Base-by-base conservation (phyloP, 106 monocot genomes). In the Posidonia australis region DNA sequence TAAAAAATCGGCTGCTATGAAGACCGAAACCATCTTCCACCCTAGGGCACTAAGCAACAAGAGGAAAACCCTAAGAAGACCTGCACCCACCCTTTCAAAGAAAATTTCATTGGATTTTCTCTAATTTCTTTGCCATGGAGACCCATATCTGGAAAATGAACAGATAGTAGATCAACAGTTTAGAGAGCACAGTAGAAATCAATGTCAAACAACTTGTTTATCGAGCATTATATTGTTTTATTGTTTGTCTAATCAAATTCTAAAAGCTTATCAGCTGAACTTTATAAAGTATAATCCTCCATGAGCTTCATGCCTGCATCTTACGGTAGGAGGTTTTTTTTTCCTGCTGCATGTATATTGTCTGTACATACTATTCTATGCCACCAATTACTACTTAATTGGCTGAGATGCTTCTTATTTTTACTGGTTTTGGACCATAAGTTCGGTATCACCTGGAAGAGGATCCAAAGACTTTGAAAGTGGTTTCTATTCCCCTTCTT, bases 371-470 rank as follows among this genome's bases (percentile, higher is more conserved):
- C 9, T 5, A 58, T 3, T 49, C 3, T 49, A 49, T 49, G 2
- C 13, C 24, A 17, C 22, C 13, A 24, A 17, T 48, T 69, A 20
- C 44, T 20, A 30, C 22, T 69, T 1, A 44, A 17, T n/a, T 63
- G 0, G 41, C n/a, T 55, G 56, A 41, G 48, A 18, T 29, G 12
- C 16, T 24, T 65, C 43, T 46, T 65, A 27, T 36, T 51, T 5
- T 57, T 16, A 4, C 24, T 36, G 43, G 28, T 48, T 24, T 58
- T 69, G 31, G 24, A 51, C 57, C 58, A 66, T 29, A 53, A 91
- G 91, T 91, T 70, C 82, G 98, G 9, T 99, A 99, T 72, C 91
- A 91, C 69, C 82, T 99, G 24, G 98, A 99, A 67, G 91, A 91
- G 77, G 98, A 99, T 48, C 98, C 91, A 32, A 99, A 91, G 83